Conservation (phyloP, 1,284 basidiomycete genomes). For the Ceratobasidium sp. region DNA sequence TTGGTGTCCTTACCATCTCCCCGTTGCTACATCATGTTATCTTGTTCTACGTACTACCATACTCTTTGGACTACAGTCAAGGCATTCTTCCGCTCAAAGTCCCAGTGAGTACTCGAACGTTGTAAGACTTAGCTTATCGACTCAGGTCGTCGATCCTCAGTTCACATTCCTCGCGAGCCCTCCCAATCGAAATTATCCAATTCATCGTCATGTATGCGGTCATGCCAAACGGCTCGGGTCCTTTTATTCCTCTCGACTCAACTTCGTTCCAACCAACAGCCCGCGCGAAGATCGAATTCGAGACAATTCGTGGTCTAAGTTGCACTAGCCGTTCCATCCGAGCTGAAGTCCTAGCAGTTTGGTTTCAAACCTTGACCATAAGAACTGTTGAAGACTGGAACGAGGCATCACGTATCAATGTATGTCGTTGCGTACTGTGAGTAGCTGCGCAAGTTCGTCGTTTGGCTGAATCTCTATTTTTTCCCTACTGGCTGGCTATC, state of each 20-base stretch:
- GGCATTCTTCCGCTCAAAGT: neutral
- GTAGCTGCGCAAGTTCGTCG: neutral
- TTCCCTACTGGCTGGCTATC: neutral
- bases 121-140: neutral
- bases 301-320: slow-evolving; percentile 11
- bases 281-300: neutral
- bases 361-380: slow-evolving; percentile 19
- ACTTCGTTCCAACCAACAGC: slow-evolving; percentile 26
- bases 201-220: neutral
- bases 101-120: neutral
- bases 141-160: neutral
- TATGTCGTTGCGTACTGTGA: slow-evolving; percentile 25
- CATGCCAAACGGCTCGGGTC: neutral
- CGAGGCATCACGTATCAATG: neutral
- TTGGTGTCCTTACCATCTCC: no score
- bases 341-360: neutral
- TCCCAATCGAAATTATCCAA: slow-evolving; percentile 18
- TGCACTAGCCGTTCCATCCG: slow-evolving; percentile 6
- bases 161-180: neutral
- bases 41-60: neutral
- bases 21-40: no score
- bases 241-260: neutral
- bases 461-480: neutral
- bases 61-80: neutral
- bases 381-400: slow-evolving; percentile 10